Evolutionary conservation across 768 basidiomycete genomes (phyloP).

Genomic region (Mycena leptocephala): DNA sequence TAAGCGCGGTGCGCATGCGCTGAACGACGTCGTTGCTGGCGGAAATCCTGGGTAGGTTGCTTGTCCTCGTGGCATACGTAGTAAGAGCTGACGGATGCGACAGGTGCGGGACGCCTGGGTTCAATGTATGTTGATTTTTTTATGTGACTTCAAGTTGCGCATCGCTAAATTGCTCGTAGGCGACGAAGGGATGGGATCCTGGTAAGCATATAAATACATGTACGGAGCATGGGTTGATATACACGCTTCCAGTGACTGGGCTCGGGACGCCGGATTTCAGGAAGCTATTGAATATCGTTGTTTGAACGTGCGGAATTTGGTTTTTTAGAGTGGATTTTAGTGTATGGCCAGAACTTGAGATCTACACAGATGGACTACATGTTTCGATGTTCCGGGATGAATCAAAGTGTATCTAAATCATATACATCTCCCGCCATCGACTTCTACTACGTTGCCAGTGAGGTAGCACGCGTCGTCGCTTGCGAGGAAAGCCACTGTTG

Average conservation of each 20-base stretch:
- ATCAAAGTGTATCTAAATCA: not conserved
- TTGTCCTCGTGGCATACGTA: not conserved
- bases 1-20: conserved; percentile 49
- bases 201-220: conserved; percentile 46
- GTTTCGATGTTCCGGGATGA: not conserved
- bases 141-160: not conserved
- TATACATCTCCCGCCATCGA: conserved; percentile 14
- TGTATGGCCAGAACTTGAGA: not conserved
- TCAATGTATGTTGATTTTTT: conserved; percentile 64
- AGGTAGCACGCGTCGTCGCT: conserved; percentile 26
- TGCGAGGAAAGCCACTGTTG: conserved; percentile 23
- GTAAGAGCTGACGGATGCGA: not conserved
- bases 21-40: conserved; percentile 76
- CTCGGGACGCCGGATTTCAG: conserved; percentile 8
- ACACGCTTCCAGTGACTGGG: conserved; percentile 1
- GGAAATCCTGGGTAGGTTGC: conserved; percentile 63
- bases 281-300: conserved; percentile 12
- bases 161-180: conserved; percentile 45
- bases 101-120: conserved; percentile 74
- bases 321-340: not conserved
- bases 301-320: not conserved
- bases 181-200: conserved; percentile 75
- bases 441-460: conserved; percentile 22
- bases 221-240: not conserved
- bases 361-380: too few relatives aligned